These are phyloP conservation scores for Trypanosoma scelopori DNA, from an alignment of 208 protist genomes.

Conservation along the genomic window DNA sequence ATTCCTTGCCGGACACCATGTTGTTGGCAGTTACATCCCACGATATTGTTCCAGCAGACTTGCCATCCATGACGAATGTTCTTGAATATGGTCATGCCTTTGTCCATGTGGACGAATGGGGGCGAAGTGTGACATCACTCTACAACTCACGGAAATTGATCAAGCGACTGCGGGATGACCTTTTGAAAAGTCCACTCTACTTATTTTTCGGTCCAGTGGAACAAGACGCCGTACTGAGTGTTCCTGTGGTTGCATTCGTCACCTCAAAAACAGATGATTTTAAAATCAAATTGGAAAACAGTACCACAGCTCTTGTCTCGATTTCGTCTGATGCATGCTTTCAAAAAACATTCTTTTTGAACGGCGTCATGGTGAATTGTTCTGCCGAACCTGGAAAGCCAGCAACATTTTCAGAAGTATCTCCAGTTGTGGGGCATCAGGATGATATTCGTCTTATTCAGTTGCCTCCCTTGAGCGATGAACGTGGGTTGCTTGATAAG, in stretches of 20 bases:
- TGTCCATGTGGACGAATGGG: slow-evolving; percentile 25
- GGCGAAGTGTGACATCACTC: slow-evolving; percentile 13
- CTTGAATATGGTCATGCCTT: slow-evolving; percentile 11
- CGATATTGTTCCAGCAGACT: neutral
- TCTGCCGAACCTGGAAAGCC: neutral
- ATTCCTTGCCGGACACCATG: neutral
- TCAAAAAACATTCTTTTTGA: slow-evolving; percentile 10
- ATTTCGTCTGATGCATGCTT: neutral
- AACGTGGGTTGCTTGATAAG: neutral
- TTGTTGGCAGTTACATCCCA: slow-evolving; percentile 4
- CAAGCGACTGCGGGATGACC: slow-evolving; percentile 4
- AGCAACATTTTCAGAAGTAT: neutral
- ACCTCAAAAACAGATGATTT: slow-evolving; percentile 5
- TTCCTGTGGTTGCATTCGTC: slow-evolving; percentile 17
- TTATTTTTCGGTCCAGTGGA: slow-evolving; percentile 19
- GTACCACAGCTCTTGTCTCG: slow-evolving; percentile 5
- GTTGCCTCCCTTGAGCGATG: neutral
- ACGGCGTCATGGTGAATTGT: slow-evolving; percentile 13
- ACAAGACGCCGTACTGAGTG: neutral
- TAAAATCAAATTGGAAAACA: neutral
- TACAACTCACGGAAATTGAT: slow-evolving; percentile 2
- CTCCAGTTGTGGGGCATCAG: neutral
- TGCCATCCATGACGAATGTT: neutral
- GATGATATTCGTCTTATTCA: slow-evolving; percentile 12
- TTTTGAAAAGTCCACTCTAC: slow-evolving; percentile 10